Base-by-base conservation (phyloP, 1,284 basidiomycete genomes). In the Rhodotorula sp. region DNA sequence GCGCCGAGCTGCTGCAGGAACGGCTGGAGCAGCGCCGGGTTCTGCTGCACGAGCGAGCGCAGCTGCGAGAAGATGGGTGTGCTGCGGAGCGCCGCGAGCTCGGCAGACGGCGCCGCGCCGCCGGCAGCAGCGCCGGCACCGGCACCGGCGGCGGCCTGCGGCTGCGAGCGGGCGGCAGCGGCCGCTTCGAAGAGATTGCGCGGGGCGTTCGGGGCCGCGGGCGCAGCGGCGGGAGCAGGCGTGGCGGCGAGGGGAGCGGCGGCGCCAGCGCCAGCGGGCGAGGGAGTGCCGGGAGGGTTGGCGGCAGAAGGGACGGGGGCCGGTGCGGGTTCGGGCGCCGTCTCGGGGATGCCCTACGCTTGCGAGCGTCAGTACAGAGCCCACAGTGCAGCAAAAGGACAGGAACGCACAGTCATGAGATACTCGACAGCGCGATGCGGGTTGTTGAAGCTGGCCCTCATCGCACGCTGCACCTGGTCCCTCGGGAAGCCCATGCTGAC, bases 391-490 rank as follows among this genome's bases (percentile, higher is more conserved):
- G n/a, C 13, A n/a, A 23, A 55, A 21, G 25, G 14, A 19, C 14
- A 46, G 21, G 13, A 45, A 85, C 90, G 79, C 78, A 95, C 95
- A 74, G 82, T 97, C 88, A 98, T 91, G 62, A 99, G 85, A 82
- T 99, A 99, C 82, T 99, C 97, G 44, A 95, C 95, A 12, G 97
- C 97, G 56, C 97, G 88, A 79, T 99, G 95, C 3, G 97, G 93
- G 82, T 99, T 99, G 84, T 99, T 99, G 84, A 88, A 99, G 80
- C 92, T 95, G 34, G 95, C 96, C 70, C 92, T 87, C 81, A 99
- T 82, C 7, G 96, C 95, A 45, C 89, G 87, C 79, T 90, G 83
- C 46, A 97, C 92, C 79, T 94, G 87, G 3, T 94, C 92, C 50
- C 90, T 86, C 73, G 89, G 87, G 79, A 97, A 99, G 25, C 97